Conservation (phyloP, 2,329 filamentous ascomycete species). For the Pseudopyricularia cyperi region DNA sequence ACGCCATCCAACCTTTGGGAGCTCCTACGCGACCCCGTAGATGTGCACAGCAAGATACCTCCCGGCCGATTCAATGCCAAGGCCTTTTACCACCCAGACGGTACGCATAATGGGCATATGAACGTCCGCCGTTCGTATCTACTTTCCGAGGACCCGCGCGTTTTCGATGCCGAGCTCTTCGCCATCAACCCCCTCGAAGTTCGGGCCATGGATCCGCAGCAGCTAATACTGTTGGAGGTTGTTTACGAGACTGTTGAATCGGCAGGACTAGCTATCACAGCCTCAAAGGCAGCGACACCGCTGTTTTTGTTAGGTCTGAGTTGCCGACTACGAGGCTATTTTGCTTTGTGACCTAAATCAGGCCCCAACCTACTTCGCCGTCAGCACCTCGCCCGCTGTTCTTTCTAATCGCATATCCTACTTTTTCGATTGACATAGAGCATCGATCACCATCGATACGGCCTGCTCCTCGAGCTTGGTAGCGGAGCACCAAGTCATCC, state of each 20-base stretch:
- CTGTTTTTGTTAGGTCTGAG: slow-evolving; percentile 10
- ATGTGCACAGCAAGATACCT: background rate
- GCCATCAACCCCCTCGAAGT: background rate
- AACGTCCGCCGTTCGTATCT: background rate
- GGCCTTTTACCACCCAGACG: background rate
- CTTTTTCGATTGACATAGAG: slow-evolving; percentile 17
- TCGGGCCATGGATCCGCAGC: slow-evolving; percentile 18
- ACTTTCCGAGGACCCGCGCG: background rate
- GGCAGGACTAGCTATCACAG: slow-evolving; percentile 7
- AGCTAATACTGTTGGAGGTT: slow-evolving; percentile 18
- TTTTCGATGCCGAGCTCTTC: slow-evolving; percentile 28
- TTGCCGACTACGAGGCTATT: background rate
- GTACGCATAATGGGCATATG: background rate
- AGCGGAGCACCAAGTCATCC: slow-evolving; percentile 34
- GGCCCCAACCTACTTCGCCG: background rate
- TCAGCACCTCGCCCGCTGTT: background rate
- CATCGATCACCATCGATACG: slow-evolving; percentile 31
- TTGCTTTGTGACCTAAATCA: background rate
- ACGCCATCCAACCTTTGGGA: slow-evolving; percentile 10
- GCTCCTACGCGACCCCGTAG: background rate
- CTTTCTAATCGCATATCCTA: slow-evolving; percentile 17
- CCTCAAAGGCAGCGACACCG: slow-evolving; percentile 10
- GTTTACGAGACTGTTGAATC: slow-evolving; percentile 22
- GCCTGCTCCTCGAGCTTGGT: slow-evolving; percentile 38
- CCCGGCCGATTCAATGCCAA: background rate